These are phyloP conservation scores for Saturnispora dispora DNA, from an alignment of 805 yeast species.

Conservation along the genomic window DNA sequence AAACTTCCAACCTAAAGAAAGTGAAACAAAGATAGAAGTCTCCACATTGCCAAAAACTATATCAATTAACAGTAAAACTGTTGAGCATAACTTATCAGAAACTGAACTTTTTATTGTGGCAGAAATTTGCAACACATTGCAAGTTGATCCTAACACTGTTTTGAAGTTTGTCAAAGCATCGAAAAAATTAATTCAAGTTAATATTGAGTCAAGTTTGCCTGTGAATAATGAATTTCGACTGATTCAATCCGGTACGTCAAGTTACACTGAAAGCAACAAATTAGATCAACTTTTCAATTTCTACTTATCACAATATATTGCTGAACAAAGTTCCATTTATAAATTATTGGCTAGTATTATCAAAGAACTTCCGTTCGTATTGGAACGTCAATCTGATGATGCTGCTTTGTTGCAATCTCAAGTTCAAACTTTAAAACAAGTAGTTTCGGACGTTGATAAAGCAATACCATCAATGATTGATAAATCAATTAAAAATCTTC, in stretches of 20 bases:
- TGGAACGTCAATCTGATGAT: neutral
- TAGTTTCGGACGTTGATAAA: neutral
- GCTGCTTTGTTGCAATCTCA: neutral
- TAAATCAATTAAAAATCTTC: conserved; percentile 20
- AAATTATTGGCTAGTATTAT: neutral
- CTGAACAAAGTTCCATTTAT: conserved; percentile 1
- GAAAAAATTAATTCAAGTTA: neutral
- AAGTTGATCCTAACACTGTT: neutral
- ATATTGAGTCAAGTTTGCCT: neutral
- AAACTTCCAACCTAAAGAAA: neutral
- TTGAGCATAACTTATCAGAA: neutral
- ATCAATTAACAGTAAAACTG: neutral
- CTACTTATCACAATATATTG: conserved; percentile 1
- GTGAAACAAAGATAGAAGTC: neutral
- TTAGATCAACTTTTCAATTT: conserved; percentile 1
- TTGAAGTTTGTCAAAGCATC: neutral
- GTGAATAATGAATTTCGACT: neutral
- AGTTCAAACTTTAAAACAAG: neutral
- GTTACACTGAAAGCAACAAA: neutral
- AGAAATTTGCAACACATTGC: neutral
- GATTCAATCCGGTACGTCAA: neutral
- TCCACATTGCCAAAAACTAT: conserved; percentile 1
- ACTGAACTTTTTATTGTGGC: neutral
- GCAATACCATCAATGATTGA: conserved; percentile 21
- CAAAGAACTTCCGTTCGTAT: neutral